Conservation (phyloP, 371 early-diverging fungal genomes). For the Sporodiniella umbellata region DNA sequence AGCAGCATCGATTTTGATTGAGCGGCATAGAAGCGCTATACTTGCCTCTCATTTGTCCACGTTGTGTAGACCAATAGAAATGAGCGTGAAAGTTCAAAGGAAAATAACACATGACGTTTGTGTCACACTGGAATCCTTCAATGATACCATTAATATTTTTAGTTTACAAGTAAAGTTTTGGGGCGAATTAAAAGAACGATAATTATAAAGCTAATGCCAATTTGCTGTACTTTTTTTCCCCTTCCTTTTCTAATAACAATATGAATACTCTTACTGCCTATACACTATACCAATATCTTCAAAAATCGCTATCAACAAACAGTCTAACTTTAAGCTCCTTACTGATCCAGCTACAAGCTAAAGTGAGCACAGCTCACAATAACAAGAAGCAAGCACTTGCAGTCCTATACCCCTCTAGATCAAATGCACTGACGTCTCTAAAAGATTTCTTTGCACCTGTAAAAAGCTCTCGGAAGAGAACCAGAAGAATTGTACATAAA, state of each 20-base stretch:
- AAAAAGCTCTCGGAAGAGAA: background rate
- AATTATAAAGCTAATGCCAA: background rate
- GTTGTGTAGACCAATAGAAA: no score
- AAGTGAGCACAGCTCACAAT: conserved; percentile 6
- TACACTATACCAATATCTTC: conserved; percentile 16
- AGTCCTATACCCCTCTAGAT: conserved; percentile 69
- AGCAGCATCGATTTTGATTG: no score
- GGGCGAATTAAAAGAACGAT: conserved; percentile 4
- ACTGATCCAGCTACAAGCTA: conserved; percentile 12
- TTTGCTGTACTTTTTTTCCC: background rate
- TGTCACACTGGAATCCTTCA: no score
- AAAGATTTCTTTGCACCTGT: conserved; percentile 36
- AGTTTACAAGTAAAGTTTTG: background rate
- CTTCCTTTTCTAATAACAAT: background rate
- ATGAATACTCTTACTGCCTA: conserved; percentile 13
- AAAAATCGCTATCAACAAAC: conserved; percentile 10
- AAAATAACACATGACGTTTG: no score
- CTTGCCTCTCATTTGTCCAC: no score
- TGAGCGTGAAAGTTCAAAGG: no score
- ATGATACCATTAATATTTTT: no score
- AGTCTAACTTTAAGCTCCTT: conserved; percentile 4
- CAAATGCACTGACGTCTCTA: conserved; percentile 49
- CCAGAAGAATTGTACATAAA: background rate
- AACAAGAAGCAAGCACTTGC: conserved; percentile 12
- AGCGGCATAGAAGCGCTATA: no score